Base-by-base conservation (phyloP, 1,284 basidiomycete genomes). In the Ceratobasidium sp. region DNA sequence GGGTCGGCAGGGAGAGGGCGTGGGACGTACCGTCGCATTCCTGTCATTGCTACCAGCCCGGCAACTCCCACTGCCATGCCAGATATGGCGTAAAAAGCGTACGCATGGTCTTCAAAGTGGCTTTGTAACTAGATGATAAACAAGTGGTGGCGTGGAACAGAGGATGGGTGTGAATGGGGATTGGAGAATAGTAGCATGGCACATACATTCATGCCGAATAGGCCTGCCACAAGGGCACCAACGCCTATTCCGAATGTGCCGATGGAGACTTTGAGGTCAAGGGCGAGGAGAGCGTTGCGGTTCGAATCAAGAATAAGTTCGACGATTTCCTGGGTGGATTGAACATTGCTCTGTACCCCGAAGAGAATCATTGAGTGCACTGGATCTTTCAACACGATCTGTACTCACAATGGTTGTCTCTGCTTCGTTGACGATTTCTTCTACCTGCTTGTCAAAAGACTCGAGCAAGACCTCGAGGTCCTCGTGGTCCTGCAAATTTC, bases 251-350 rank as follows among this genome's bases (percentile, higher is more conserved):
- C 96, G 81, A 98, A 89, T 0, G 97, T 98, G 30, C 89, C 88
- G 75, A 99, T 98, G n/a, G 94, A 96, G 32, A 97, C 92, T 84
- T 96, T 91, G 59, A 99, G 85, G 80, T 98, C 97, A 28, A 98
- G 85, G 28, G 95, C 93, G 16, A 98, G 85, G 14, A 99, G 84
- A 2, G 92, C 89, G 79, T 99, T 99, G 58, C 97, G 91, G 82
- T 97, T 97, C 72, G 95, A 93, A 80, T 99, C 97, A 57, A 99
- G 86, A 78, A 98, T 96, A 72, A 99, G 86, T 81, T 99, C 97
- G 5, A 97, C 94, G 62, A 98, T 97, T 81, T 98, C 96, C 83
- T 98, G 96, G 0, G 96, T 98, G 18, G 94, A 95, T 82, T 94
- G 91, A 70, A 98, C 94, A 79, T 97, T 97, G 71, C 85, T 87